Evolutionary conservation across 345 rosid species (phyloP), one percentile per base, ranked within the genome.

Genomic region (Salix caprea): DNA sequence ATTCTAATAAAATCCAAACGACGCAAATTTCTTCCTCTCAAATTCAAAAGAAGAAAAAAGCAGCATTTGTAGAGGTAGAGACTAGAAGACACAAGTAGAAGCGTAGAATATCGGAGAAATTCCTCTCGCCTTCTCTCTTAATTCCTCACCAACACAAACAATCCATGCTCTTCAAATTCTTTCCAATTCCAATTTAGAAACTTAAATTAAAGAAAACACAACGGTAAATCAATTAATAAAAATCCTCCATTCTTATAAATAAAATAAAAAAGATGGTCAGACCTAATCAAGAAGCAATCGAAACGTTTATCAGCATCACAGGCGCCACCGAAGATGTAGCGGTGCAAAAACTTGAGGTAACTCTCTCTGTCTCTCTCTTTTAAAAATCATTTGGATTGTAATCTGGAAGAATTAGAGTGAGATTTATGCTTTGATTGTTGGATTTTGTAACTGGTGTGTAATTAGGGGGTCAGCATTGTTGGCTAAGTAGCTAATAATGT

Each of bases 251-350:
- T 42, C 5, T 11, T 26, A 26, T 54, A 19, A 50, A 30, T n/a
- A 8, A 44, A 28, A 6, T 36, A 58, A 7, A 50, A 54, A 67
- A 44, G 70, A 96, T 96, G 99, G 94, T 92, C 56, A 83, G 86
- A 30, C 87, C 91, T 32, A 82, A 89, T 83, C 97, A 92, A 71
- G 96, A 94, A 80, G 88, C 97, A 80, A 86, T 96, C 84, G 89
- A 85, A 42, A 94, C 96, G 50, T 96, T 96, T 84, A 86, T 86
- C 42, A 87, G 89, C 90, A 94, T 96, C 90, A 89, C 98, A 48
- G 96, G 99, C 70, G 90, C 76, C 79, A 34, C 95, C 7, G 92
- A 91, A 72, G 72, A 88, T 71, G 83, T 87, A 77, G 99, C 99
- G 77, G 36, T 82, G 32, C 90, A 83, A 69, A 93, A 82, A 76